Base-by-base conservation (phyloP, 305 asterid genomes). In the Fraxinus latifolia region DNA sequence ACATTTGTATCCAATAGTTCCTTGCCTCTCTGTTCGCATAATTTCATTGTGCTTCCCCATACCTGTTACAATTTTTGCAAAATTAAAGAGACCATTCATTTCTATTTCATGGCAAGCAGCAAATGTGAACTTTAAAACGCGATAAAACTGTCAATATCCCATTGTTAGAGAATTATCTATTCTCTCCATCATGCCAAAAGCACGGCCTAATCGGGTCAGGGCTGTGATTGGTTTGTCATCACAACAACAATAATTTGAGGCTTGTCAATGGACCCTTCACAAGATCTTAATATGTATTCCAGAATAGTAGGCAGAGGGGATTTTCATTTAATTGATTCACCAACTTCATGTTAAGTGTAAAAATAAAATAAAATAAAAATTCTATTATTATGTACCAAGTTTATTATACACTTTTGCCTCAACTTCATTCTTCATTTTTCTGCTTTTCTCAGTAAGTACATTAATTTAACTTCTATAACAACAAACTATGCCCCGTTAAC, bases 41-140 rank as follows among this genome's bases (percentile, higher is more conserved):
- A 42, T 80, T 84, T 89, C 97, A 94, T 93, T 85, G 85, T 84
- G 89, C 89, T 89, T 79, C 88, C 93, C 99, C 98, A 94, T 77
- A 96, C 91, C 99, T 96, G 85, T 85, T 60, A 75, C 73, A 81
- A 77, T 80, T 71, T 34, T 29, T 58, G 21, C 79, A 73, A 33
- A 58, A 19, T 70, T 31, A 36, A 25, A 34, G 32, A 25, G 19
- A 9, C 71, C 15, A 62, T 21, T 23, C 32, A 62, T 21, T 62
- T 23, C 14, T 9, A 7, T 62, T 21, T 21, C 14, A 4, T 6
- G 32, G 5, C n/a, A 62, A 23, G 33, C 72, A 62, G 72, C 72
- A 62, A 62, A 62, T 3, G 8, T 62, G 72, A 62, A 62, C 31
- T 23, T 62, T 21, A 23, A 62, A 19, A 8, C 11, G 12, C 6